phyloP scores from a whole-genome alignment of 352 stramenopile species.

The Blastocystis sp. region DNA sequence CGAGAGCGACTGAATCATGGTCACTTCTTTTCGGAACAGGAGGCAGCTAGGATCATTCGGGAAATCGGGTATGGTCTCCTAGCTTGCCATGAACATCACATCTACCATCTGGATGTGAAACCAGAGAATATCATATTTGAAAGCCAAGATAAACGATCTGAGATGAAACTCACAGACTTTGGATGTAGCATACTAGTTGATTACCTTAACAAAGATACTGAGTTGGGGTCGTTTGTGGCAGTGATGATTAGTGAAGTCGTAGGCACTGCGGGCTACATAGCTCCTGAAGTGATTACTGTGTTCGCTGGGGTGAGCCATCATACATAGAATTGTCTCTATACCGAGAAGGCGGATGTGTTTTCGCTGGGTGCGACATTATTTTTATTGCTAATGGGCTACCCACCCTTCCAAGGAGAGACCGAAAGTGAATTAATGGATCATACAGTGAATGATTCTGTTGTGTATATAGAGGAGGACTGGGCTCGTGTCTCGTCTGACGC shows the following conservation, averaged over 20 bases:
- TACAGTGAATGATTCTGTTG: not conserved
- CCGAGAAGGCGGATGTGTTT: conserved; percentile 1
- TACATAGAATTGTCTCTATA: not conserved
- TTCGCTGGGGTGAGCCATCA: not conserved
- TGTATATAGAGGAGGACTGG: conserved; percentile 19
- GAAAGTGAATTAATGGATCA: not conserved
- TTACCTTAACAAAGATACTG: not conserved
- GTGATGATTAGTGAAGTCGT: not conserved
- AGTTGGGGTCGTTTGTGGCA: not conserved
- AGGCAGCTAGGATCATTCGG: not conserved
- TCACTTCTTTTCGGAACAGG: not conserved
- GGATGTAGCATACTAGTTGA: not conserved
- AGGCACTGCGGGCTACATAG: not conserved
- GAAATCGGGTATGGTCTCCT: not conserved
- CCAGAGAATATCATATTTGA: conserved; percentile 51
- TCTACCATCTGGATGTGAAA: conserved; percentile 38
- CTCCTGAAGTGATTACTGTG: not conserved
- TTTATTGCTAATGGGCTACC: not conserved
- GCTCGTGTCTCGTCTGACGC: not conserved
- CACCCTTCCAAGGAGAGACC: not conserved
- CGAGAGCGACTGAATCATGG: not conserved
- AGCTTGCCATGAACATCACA: not conserved
- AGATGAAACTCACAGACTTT: conserved; percentile 19
- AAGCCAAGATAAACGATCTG: not conserved
- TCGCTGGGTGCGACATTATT: not conserved